Evolutionary conservation across 495 filamentous ascomycete genomes (phyloP).

Genomic region (Neurospora tetrasperma): DNA sequence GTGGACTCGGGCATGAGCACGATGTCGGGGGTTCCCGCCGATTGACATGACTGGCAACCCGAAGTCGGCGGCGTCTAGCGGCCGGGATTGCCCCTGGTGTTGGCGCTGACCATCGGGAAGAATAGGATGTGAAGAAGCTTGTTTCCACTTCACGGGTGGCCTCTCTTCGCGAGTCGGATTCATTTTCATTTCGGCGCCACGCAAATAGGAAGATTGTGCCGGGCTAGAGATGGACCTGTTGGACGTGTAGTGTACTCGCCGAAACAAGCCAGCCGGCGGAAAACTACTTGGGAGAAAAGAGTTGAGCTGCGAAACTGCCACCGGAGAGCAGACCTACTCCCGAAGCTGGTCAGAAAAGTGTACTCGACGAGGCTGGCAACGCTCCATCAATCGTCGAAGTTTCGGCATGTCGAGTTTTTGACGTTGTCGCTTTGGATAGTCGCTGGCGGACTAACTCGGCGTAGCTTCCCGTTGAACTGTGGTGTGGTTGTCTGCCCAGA

Average conservation of each 20-base stretch:
- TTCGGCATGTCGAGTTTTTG: neutral
- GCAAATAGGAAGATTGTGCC: neutral
- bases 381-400: neutral
- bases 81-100: neutral
- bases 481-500: neutral
- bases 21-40: neutral
- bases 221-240: neutral
- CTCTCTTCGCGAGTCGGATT: neutral
- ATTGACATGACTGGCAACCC: neutral
- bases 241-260: neutral
- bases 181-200: neutral
- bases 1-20: neutral
- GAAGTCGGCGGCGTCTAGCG: neutral
- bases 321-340: neutral
- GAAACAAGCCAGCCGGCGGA: neutral
- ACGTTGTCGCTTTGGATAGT: neutral
- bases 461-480: neutral
- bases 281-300: neutral
- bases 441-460: neutral
- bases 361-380: neutral
- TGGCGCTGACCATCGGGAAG: neutral
- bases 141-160: neutral
- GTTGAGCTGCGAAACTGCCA: neutral
- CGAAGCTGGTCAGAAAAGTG: neutral
- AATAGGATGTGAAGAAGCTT: neutral